Conservation (phyloP, 2,329 filamentous ascomycete species). For the Neopestalotiopsis clavispora region DNA sequence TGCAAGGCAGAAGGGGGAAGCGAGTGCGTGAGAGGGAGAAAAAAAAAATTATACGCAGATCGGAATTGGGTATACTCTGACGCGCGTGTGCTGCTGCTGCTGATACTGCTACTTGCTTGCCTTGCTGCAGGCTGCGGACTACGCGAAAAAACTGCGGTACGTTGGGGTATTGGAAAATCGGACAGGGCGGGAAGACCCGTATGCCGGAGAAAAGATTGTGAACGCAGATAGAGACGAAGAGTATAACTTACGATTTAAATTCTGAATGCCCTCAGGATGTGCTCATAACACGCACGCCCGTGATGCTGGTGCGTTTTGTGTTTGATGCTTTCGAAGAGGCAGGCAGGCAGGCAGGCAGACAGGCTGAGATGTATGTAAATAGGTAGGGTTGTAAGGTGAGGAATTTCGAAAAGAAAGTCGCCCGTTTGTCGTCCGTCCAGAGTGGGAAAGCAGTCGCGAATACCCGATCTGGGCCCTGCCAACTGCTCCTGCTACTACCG, state of each 20-base stretch:
- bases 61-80: background rate
- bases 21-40: background rate
- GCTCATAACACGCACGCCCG: conserved; percentile 12
- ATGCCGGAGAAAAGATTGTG: background rate
- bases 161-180: background rate
- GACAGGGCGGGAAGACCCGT: background rate
- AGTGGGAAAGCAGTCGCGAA: background rate
- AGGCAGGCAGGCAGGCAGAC: no score
- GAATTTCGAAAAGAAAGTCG: background rate
- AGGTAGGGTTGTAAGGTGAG: no score
- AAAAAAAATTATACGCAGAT: background rate
- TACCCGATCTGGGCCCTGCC: background rate
- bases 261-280: background rate
- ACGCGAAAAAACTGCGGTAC: background rate
- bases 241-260: background rate
- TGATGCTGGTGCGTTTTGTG: background rate
- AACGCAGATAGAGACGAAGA: background rate
- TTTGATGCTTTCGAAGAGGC: background rate
- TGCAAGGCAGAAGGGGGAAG: background rate
- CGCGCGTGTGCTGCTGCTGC: background rate
- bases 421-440: background rate
- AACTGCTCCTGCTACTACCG: background rate
- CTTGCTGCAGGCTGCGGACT: background rate
- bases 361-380: no score
- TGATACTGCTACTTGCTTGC: no score